Conservation (phyloP, 192 early-diverging fungal genomes). For the Linnemannia hyalina region DNA sequence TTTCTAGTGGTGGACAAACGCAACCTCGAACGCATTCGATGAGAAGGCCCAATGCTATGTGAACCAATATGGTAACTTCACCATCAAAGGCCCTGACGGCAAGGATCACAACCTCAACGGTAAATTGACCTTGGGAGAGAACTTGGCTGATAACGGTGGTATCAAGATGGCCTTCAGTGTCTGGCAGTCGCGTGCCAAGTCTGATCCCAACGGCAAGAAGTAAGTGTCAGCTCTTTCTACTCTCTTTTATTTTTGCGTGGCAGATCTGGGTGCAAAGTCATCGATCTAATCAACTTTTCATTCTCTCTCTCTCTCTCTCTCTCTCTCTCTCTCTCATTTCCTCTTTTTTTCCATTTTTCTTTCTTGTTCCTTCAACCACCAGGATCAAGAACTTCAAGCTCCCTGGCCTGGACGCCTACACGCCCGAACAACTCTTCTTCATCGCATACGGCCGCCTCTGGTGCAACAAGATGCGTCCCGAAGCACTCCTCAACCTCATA, state of each 20-base stretch:
- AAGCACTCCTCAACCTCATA: slow-evolving; percentile 38
- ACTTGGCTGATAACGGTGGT: slow-evolving; percentile 78
- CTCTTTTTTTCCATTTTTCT: background rate
- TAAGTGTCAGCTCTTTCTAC: slow-evolving; percentile 43
- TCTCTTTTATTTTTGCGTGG: background rate
- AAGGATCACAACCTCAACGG: slow-evolving; percentile 60
- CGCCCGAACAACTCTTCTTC: slow-evolving; percentile 73
- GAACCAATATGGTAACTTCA: slow-evolving; percentile 70
- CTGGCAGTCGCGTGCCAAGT: slow-evolving; percentile 37
- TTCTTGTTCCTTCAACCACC: slow-evolving; percentile 14
- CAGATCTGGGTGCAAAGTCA: no score
- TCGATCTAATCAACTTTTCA: background rate
- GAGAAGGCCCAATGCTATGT: slow-evolving; percentile 70
- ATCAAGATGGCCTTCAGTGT: slow-evolving; percentile 56
- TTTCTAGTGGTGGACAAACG: slow-evolving; percentile 76
- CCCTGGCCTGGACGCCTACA: slow-evolving; percentile 62
- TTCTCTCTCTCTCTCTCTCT: background rate
- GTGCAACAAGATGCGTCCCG: slow-evolving; percentile 61
- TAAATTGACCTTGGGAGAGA: slow-evolving; percentile 67
- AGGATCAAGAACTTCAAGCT: slow-evolving; percentile 26
- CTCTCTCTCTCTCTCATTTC: background rate
- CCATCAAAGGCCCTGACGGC: slow-evolving; percentile 46
- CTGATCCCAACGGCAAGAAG: slow-evolving; percentile 27
- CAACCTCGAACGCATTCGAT: slow-evolving; percentile 62
- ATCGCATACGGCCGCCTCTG: slow-evolving; percentile 73